Conservation (phyloP, 208 protist genomes). For the Leptomonas seymouri region DNA sequence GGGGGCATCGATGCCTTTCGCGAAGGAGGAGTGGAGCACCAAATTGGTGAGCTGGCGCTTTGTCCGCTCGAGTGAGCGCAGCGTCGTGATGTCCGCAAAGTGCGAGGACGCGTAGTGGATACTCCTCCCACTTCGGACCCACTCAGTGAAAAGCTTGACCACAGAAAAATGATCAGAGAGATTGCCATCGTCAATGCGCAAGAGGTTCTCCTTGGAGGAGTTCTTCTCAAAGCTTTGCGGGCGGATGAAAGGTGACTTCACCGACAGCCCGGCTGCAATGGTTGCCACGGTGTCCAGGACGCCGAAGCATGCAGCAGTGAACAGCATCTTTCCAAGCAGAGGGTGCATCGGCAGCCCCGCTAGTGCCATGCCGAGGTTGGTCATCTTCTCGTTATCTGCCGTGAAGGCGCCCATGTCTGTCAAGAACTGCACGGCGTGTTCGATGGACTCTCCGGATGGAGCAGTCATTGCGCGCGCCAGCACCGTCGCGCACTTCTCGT, state of each 20-base stretch:
- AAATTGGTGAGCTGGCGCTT: constrained; percentile 77
- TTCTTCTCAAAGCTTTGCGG: constrained; percentile 61
- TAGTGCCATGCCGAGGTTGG: constrained; percentile 80
- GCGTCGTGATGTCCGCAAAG: constrained; percentile 73
- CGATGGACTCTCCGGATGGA: constrained; percentile 59
- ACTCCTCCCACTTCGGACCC: constrained; percentile 66
- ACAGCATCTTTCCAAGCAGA: constrained; percentile 92
- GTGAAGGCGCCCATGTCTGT: constrained; percentile 88
- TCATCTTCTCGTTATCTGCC: constrained; percentile 66
- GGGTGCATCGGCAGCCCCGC: constrained; percentile 86
- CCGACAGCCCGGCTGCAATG: constrained; percentile 84
- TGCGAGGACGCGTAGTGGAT: constrained; percentile 61
- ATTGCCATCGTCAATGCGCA: constrained; percentile 55
- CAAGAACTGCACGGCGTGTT: constrained; percentile 78
- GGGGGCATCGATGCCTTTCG: constrained; percentile 49
- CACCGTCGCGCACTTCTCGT: constrained; percentile 78
- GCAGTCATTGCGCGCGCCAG: constrained; percentile 78
- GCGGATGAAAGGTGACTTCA: constrained; percentile 83
- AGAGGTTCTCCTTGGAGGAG: constrained; percentile 38
- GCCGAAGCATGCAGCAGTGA: constrained; percentile 84
- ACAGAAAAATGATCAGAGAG: constrained; percentile 84
- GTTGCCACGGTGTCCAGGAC: constrained; percentile 88
- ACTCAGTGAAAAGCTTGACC: constrained; percentile 68
- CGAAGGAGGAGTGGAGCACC: constrained; percentile 68
- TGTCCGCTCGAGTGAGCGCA: constrained; percentile 83